These are phyloP conservation scores for Crucibulum laeve DNA, from an alignment of 768 basidiomycete genomes.

Conservation along the genomic window DNA sequence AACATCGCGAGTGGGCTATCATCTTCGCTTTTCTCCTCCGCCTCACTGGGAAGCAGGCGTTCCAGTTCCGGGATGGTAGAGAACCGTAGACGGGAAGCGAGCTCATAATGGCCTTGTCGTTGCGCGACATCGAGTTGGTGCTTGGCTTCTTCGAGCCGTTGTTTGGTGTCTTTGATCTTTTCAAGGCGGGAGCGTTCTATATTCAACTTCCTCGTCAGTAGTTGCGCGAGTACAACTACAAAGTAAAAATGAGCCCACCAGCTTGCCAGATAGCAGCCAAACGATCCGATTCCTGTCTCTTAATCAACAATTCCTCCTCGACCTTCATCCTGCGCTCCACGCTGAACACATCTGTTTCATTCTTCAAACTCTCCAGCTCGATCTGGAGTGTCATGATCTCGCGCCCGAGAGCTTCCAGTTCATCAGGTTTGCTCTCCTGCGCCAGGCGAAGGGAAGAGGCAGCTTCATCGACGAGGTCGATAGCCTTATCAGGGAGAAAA, in stretches of 20 bases:
- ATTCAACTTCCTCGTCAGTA: background rate
- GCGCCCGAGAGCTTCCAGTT: slow-evolving; percentile 76
- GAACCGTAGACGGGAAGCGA: slow-evolving; percentile 79
- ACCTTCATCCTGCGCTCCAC: slow-evolving; percentile 68
- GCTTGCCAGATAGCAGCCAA: slow-evolving; percentile 72
- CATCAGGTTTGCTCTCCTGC: slow-evolving; percentile 85
- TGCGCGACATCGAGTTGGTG: slow-evolving; percentile 86
- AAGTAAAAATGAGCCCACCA: slow-evolving; percentile 32
- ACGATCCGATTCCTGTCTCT: slow-evolving; percentile 57
- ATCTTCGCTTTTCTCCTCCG: slow-evolving; percentile 32
- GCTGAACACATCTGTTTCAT: slow-evolving; percentile 82
- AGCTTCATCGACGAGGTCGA: slow-evolving; percentile 92
- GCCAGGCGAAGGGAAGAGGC: slow-evolving; percentile 82
- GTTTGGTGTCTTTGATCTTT: slow-evolving; percentile 67
- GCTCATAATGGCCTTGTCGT: slow-evolving; percentile 82
- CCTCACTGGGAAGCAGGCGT: slow-evolving; percentile 58
- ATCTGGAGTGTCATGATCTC: slow-evolving; percentile 86
- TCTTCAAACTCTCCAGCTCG: slow-evolving; percentile 85
- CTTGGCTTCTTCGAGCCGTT: slow-evolving; percentile 77
- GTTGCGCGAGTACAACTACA: background rate
- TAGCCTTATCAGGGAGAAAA: slow-evolving; percentile 87
- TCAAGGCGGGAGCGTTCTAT: slow-evolving; percentile 67
- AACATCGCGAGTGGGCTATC: slow-evolving; percentile 62
- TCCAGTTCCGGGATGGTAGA: slow-evolving; percentile 82
- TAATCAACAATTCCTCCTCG: slow-evolving; percentile 55